Percentiles rank a stretch among this genome's conserved stretches.
Evolutionary conservation across 345 rosid species (phyloP).

Genomic region (Aethionema arabicum): DNA sequence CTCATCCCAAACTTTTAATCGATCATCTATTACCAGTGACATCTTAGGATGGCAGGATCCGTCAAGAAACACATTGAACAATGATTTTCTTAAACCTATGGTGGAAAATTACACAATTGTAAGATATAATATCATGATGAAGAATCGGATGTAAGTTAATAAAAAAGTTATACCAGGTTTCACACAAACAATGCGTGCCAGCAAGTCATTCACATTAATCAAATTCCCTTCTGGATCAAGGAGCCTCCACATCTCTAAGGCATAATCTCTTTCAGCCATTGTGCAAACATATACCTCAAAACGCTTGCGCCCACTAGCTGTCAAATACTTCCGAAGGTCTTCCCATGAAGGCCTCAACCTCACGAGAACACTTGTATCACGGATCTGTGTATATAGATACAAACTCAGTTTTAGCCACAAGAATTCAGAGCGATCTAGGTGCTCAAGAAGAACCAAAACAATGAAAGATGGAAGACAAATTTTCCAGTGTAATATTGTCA

Average conservation of each 20-base stretch:
- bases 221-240: slow-evolving; percentile 96
- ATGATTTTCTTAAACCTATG: slow-evolving; percentile 74
- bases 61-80: slow-evolving; percentile 84
- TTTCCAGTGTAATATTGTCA: not conserved
- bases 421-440: slow-evolving; percentile 4
- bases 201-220: slow-evolving; percentile 68
- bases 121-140: slow-evolving; percentile 10
- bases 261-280: slow-evolving; percentile 99
- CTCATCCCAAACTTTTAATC: slow-evolving; percentile 97
- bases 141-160: slow-evolving; percentile 4
- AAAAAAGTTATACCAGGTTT: slow-evolving; percentile 62
- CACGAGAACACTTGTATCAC: slow-evolving; percentile 99
- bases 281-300: slow-evolving; percentile 99
- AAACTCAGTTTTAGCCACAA: slow-evolving; percentile 5
- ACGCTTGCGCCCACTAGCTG: slow-evolving; percentile 95
- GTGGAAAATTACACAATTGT: slow-evolving; percentile 29
- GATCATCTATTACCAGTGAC: slow-evolving; percentile 97
- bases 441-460: slow-evolving; percentile 1
- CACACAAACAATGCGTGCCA: slow-evolving; percentile 89
- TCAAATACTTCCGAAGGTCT: slow-evolving; percentile 86
- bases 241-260: slow-evolving; percentile 99
- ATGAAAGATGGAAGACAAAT: not conserved
- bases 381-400: slow-evolving; percentile 49
- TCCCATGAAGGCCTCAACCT: slow-evolving; percentile 99
- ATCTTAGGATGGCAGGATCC: slow-evolving; percentile 95